phyloP scores from a whole-genome alignment of 257 asterid species.

The Jasminum sambac region DNA sequence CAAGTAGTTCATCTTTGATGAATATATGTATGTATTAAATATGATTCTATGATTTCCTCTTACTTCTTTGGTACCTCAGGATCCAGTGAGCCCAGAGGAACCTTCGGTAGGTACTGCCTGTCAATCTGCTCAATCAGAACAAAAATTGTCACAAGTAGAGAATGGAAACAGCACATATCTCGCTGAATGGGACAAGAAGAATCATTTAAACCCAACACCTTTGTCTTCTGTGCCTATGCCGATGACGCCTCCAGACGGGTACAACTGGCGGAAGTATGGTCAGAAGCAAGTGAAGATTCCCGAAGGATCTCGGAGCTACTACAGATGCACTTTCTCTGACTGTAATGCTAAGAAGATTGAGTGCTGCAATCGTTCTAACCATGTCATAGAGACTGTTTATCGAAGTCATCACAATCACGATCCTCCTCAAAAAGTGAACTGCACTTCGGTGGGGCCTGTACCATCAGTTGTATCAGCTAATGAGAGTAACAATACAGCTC shows the following conservation, averaged over 20 bases:
- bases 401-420: constrained; percentile 83
- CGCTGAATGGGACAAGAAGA: constrained; percentile 40
- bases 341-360: constrained; percentile 88
- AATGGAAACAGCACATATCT: constrained; percentile 31
- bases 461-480: constrained; percentile 36
- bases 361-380: constrained; percentile 60
- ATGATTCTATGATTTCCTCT: constrained; percentile 12
- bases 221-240: constrained; percentile 39
- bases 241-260: constrained; percentile 72
- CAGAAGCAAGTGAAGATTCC: constrained; percentile 98
- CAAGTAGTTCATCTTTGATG: constrained; percentile 5
- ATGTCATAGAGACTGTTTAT: constrained; percentile 66
- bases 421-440: constrained; percentile 68
- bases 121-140: constrained; percentile 36
- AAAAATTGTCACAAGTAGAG: constrained; percentile 29
- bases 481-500: constrained; percentile 36
- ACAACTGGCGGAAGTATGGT: constrained; percentile 96
- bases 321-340: constrained; percentile 81
- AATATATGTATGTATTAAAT: background rate
- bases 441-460: constrained; percentile 43
- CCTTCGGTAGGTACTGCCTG: constrained; percentile 28
- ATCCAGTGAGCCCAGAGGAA: constrained; percentile 35
- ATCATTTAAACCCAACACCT: constrained; percentile 33
- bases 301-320: constrained; percentile 90
- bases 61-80: constrained; percentile 38